A percentile compares a stretch with the other conserved stretches of the same genome.
These are phyloP conservation scores for Cicer pinnatifidum DNA, from an alignment of 306 rosid genomes.

Conservation along the genomic window DNA sequence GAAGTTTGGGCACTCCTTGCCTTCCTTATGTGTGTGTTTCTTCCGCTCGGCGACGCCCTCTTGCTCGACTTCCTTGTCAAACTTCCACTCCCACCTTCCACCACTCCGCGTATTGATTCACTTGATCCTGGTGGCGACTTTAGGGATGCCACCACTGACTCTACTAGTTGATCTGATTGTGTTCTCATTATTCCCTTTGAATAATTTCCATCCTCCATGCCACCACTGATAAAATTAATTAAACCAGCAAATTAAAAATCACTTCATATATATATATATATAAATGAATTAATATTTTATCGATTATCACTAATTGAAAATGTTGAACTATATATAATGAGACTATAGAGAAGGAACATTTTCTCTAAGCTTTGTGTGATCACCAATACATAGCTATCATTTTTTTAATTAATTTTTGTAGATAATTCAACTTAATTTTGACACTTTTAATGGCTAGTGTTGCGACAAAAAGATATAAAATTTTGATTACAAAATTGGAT, in stretches of 20 bases:
- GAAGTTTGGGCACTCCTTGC: constrained; percentile 71
- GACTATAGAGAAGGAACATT: too few relatives aligned
- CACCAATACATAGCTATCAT: too few relatives aligned
- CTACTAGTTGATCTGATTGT: constrained; percentile 75
- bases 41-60: constrained; percentile 65
- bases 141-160: constrained; percentile 48
- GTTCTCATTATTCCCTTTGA: constrained; percentile 59
- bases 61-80: constrained; percentile 68
- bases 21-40: constrained; percentile 80
- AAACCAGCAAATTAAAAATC: not conserved
- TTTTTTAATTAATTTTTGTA: too few relatives aligned
- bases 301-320: too few relatives aligned
- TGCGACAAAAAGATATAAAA: too few relatives aligned
- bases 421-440: too few relatives aligned
- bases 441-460: too few relatives aligned
- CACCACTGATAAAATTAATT: not conserved
- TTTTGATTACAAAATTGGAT: too few relatives aligned
- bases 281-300: too few relatives aligned
- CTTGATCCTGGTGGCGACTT: constrained; percentile 52
- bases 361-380: too few relatives aligned
- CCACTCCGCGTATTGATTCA: constrained; percentile 27
- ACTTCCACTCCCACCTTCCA: constrained; percentile 46
- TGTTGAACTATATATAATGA: too few relatives aligned
- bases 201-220: constrained; percentile 63
- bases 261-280: too few relatives aligned